phyloP scores from a whole-genome alignment of 352 stramenopile genomes.

The Salisapilia sapeloensis region DNA sequence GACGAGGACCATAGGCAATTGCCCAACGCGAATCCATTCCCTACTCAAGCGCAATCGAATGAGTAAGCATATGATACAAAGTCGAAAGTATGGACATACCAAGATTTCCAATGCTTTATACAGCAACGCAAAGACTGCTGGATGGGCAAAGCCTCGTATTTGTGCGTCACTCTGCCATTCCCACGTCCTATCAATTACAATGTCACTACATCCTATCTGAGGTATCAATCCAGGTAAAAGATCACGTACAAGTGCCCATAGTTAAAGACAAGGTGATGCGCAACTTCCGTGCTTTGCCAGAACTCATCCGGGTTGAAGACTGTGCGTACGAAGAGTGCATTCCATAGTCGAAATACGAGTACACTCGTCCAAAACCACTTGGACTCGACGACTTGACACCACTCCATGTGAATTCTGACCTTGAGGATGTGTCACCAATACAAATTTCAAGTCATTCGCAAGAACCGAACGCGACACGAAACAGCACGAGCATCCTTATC shows the following conservation, averaged over 20 bases:
- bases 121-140: slow-evolving; percentile 49
- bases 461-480: too few species aligned
- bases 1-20: slow-evolving; percentile 53
- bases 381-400: slow-evolving; percentile 13
- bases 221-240: neutral
- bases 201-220: neutral
- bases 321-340: slow-evolving; percentile 71
- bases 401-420: too few species aligned
- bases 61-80: neutral
- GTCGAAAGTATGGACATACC: slow-evolving; percentile 7
- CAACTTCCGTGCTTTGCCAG: slow-evolving; percentile 80
- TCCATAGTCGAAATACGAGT: slow-evolving; percentile 51
- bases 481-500: too few species aligned
- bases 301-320: slow-evolving; percentile 82
- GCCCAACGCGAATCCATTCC: slow-evolving; percentile 68
- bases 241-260: slow-evolving; percentile 59
- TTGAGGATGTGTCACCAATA: too few species aligned
- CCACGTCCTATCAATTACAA: slow-evolving; percentile 78
- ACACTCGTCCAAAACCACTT: slow-evolving; percentile 30
- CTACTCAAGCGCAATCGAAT: slow-evolving; percentile 7
- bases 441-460: too few species aligned
- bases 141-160: slow-evolving; percentile 65
- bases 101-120: slow-evolving; percentile 59
- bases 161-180: slow-evolving; percentile 62
- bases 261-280: slow-evolving; percentile 72